Base-by-base conservation (phyloP, 805 yeast species). In the Lachancea cidri region DNA sequence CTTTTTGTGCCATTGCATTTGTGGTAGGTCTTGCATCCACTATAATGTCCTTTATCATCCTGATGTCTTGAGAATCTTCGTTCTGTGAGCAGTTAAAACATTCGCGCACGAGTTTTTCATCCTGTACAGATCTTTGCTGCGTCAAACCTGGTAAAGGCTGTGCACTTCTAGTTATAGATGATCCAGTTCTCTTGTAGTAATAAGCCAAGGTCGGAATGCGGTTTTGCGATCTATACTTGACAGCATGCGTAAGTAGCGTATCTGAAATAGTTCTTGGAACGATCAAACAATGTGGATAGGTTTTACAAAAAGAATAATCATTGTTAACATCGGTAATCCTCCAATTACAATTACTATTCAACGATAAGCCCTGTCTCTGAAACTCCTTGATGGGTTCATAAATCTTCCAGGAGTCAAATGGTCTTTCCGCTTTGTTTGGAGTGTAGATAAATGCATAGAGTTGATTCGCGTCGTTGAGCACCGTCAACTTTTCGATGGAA, bases 1-100 rank as follows among this genome's bases (percentile, higher is more conserved):
- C 98, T 35, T 86, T 86, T 54, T 93, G 98, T 0, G 96, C 98
- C 76, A 88, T 76, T 5, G 98, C 98, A 62, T 93, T 93, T 0
- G 97, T 83, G 18, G 88, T 62, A 1, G 98, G 98, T 42, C 98
- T 70, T 17, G 95, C 84, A 65, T 93, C 98, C 4, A 87, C 91
- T 22, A 93, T 80, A 20, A 93, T 62, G 54, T 89, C 81, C 35
- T 71, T 72, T 17, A 73, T 55, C n/a, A 34, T 29, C 35, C 39
- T 29, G 4, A 30, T 50, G 59, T 51, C 4, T 64, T 64, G 11
- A 65, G 51, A 52, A 13, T 41, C 29, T 2, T 17, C 4, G 70
- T 46, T 67, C 15, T 53, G 54, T 44, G 83, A 85, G 1, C 83
- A 73, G 29, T 69, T 67, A 60, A 88, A 87, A 6, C 86, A 80